phyloP scores from a whole-genome alignment of 2,329 filamentous ascomycete species.

The Cladophialophora carrionii region DNA sequence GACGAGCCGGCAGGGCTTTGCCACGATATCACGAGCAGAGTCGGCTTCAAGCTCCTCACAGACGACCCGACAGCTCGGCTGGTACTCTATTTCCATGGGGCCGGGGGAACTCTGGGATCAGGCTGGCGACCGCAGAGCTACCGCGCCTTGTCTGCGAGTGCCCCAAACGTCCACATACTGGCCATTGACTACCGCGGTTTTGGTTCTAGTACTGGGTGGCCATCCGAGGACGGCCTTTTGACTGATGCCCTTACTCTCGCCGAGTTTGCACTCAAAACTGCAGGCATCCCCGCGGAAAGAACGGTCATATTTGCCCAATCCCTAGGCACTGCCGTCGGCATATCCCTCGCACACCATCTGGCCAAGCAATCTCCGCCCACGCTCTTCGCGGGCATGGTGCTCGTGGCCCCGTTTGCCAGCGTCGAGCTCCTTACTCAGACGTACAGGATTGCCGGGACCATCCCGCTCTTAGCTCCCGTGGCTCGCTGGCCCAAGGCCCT shows the following conservation, averaged over 20 bases:
- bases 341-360: slow-evolving; percentile 52
- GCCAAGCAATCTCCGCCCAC: slow-evolving; percentile 49
- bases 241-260: slow-evolving; percentile 58
- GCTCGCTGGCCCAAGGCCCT: slow-evolving; percentile 54
- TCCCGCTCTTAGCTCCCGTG: slow-evolving; percentile 60
- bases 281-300: slow-evolving; percentile 56
- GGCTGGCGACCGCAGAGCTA: slow-evolving; percentile 61
- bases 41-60: slow-evolving; percentile 51
- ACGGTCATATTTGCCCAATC: slow-evolving; percentile 65
- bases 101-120: slow-evolving; percentile 60
- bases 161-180: slow-evolving; percentile 60
- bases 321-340: slow-evolving; percentile 59
- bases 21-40: slow-evolving; percentile 44
- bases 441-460: slow-evolving; percentile 59
- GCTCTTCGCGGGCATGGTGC: slow-evolving; percentile 58
- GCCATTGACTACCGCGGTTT: slow-evolving; percentile 80
- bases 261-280: slow-evolving; percentile 59
- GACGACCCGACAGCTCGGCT: slow-evolving; percentile 52
- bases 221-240: slow-evolving; percentile 60
- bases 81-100: slow-evolving; percentile 60
- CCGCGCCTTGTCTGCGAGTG: slow-evolving; percentile 57
- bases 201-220: slow-evolving; percentile 66
- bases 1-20: slow-evolving; percentile 46
- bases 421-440: slow-evolving; percentile 59
- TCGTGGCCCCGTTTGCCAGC: slow-evolving; percentile 62